Evolutionary conservation across 2,329 filamentous ascomycete species (phyloP), one percentile per base, ranked within the genome.

Genomic region (Monosporascus ibericus): DNA sequence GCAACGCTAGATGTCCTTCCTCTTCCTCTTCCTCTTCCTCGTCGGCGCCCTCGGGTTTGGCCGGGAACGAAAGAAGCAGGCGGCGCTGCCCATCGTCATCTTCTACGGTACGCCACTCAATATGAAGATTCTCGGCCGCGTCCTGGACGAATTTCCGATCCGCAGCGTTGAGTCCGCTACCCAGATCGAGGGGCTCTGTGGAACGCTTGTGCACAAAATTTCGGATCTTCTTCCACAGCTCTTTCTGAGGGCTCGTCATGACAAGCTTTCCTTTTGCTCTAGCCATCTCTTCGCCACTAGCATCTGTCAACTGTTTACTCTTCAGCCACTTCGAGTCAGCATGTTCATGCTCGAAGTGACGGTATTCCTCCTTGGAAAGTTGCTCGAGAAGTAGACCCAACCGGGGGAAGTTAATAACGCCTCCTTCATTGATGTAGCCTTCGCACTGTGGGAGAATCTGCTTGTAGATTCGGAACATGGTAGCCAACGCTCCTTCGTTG

Each of bases 391-490:
- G 80, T 48, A 88, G 74, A 49, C 83, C 82, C 54, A 99, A 75
- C 52, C 94, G 84, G 57, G 86, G 74, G 66, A 99, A 76, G 66
- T 97, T 95, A 70, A 99, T 96, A 47, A 88, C 85, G 64, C 94
- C 95, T 51, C 88, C 85, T 68, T 99, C 91, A 70, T 99, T 99
- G 72, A 99, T 92, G 69, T 97, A 99, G 5, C 94, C 94, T 52
- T 90, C 88, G 63, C 90, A 87, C 66, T 87, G 85, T 7, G 92
- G 92, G 54, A 99, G 76, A 38, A 96, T 85, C 47, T 87, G 80
- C 72, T 97, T 97, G 78, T 99, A 99, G 55, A 96, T 85, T 66
- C 88, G 87, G 70, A 99, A 99, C 94, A 99, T 99, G 66, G 94
- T 86, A 24, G 92, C 90, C 70, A 99, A 75, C 22, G 95, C 94